Base-by-base conservation (phyloP, 306 rosid species). In the Cucurbita moschata region DNA sequence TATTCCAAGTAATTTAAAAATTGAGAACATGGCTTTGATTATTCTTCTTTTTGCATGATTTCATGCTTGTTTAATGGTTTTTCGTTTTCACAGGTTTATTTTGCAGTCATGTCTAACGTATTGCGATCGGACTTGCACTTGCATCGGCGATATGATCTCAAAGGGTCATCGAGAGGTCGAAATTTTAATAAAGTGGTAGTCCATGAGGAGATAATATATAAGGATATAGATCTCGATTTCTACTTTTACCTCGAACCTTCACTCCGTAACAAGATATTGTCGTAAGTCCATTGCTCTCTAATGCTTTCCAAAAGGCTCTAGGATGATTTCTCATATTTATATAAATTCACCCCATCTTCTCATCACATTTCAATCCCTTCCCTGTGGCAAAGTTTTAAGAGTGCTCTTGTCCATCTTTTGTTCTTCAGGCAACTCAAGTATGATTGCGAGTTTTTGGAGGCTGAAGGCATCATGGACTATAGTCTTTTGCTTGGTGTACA, bases 391-490 rank as follows among this genome's bases (percentile, higher is more conserved):
- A 47, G 44, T 62, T 42, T 14, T 71, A 69, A n/a, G 47, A 18
- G 42, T 74, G 71, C 19, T 77, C 18, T n/a, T 37, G 4, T 70
- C 65, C 19, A 49, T n/a, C 23, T 72, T 58, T 71, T 82, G 86
- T 74, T 58, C 47, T 67, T 59, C 66, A 85, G 88, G 68, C 88
- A 85, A 82, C 71, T 85, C 82, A 82, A 82, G 76, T 60, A 47
- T 69, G 88, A 85, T 40, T 85, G 86, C 5, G 81, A 82, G 65
- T 82, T 82, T 69, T 75, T 85, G 79, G 88, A 75, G 76, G 82
- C 73, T 6, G 84, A 80, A 56, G 86, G 84, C 75, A 67, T 82
- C 75, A 85, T 85, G 88, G 79, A 82, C 78, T 85, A 82, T 35
- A 82, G 88, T 69, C 71, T 85, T 39, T 72, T 85, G 79, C 81